Base-by-base conservation (phyloP, 257 asterid genomes). In the Ilex aquifolium region DNA sequence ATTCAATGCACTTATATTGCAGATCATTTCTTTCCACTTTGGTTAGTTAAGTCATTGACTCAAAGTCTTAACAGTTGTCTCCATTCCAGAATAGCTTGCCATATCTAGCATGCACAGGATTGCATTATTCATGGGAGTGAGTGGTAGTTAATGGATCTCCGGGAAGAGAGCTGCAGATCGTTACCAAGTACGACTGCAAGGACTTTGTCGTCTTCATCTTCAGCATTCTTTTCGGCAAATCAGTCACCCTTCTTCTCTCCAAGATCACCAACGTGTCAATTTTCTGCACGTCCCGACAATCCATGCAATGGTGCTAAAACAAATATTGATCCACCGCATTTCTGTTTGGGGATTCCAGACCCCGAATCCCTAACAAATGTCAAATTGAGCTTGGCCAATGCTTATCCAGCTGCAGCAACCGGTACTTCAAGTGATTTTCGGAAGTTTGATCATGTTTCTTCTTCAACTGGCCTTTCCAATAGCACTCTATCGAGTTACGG, bases 231-330 rank as follows among this genome's bases (percentile, higher is more conserved):
- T 72, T 93, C 98, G 5, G 99, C 99, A 11, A 83, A 84, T 57
- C 99, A 93, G 61, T 93, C 99, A 0, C 97, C 98, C 6, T 83
- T 88, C 78, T 80, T 88, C 80, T 90, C 97, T 50, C 99, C 99
- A 12, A 93, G 72, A 60, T 80, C 80, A 30, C 81, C 83, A 2
- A 59, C 74, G 53, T 57, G 70, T 57, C 79, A 56, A 65, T 55
- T 74, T 57, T 60, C 74, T 3, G 13, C 72, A 48, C 29, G 17
- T 51, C 58, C 72, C 5, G 73, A 69, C 57, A 74, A 39, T 68
- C 67, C 57, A 60, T 65, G 57, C 52, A 57, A 64, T 44, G 69
- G 62, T 13, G 42, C 65, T 50, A 60, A 71, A 59, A 60, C 71
- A 60, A 74, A 73, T 49, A 66, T 64, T 70, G 81, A 79, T 78